Conservation (phyloP, 176 grass and related monocot genomes). For the Eragrostis curvula region DNA sequence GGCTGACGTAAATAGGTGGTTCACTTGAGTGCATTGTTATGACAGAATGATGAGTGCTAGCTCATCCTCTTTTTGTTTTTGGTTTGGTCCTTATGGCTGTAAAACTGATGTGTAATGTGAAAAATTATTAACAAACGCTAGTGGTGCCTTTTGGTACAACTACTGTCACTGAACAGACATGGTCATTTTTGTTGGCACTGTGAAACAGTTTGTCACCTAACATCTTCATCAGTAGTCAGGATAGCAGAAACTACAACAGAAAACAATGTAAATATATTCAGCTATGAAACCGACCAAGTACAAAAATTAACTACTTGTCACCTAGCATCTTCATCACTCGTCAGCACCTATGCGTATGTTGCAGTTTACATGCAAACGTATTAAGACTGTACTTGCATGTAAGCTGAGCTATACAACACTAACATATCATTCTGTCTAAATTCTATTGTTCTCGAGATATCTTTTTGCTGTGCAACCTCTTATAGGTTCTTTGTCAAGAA, state of each 20-base stretch:
- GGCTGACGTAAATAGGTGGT: not conserved
- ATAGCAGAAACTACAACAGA: conserved; percentile 3
- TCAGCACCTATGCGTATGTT: not conserved
- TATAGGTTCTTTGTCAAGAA: not conserved
- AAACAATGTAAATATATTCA: conserved; percentile 18
- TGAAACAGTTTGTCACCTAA: not conserved
- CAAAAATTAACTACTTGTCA: not conserved
- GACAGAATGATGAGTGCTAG: not conserved
- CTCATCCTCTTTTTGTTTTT: not conserved
- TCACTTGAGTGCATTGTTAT: not conserved
- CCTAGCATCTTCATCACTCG: not conserved
- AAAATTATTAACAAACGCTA: not conserved
- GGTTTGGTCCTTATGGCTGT: not conserved
- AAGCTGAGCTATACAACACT: conserved; percentile 16
- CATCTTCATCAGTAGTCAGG: not conserved
- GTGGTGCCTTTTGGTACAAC: not conserved
- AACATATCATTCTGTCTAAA: not conserved
- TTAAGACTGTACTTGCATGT: not conserved
- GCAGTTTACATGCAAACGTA: not conserved
- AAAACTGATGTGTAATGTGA: not conserved
- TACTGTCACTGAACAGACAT: not conserved
- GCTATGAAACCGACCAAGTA: not conserved
- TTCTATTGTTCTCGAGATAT: conserved; percentile 2
- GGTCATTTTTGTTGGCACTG: conserved; percentile 12
- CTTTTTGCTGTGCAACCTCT: not conserved